Base-by-base conservation (phyloP, 805 yeast species). In the Candida incommunis region DNA sequence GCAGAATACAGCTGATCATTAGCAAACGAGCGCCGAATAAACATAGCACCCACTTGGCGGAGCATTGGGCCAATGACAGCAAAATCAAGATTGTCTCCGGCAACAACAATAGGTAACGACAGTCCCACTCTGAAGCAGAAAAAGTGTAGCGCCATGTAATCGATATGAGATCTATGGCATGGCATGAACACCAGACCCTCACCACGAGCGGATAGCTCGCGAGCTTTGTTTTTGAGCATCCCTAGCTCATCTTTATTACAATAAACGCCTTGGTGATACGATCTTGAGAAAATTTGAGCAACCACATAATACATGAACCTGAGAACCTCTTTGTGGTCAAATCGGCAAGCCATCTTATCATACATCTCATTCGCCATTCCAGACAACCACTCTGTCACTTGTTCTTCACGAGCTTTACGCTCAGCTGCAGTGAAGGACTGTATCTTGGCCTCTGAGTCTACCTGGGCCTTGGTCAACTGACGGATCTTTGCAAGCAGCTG, bases 61-160 rank as follows among this genome's bases (percentile, higher is more conserved):
- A 76, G 60, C 43, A 73, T 59, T 5, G 63, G 60, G 3, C 80
- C 80, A 41, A 76, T 66, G 4, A 76, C 60, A 1, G 79, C 74
- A 41, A 76, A 76, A 52, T 77, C 75, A 54, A 76, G 68, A 55
- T 76, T 76, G 43, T 76, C 81, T n/a, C 82, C 82, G 1, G 82
- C 82, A 29, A 76, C 72, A 4, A 76, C 79, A 3, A 70, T 59
- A 1, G 82, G 82, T 9, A 69, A 57, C 2, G 79, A 65, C 45
- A 76, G 57, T 23, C 74, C 76, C 50, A 76, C 67, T 26, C 81
- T 61, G 51, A 74, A 67, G 48, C 75, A 65, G 25, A 75, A 61
- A 44, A 75, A 64, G 51, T 76, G 81, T 42, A 77, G 54, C 45
- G 76, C 70, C 43, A 76, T 74, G 55, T 76, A 76, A 57, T 76